Evolutionary conservation across 352 stramenopile genomes (phyloP).

Genomic region (Pythium sp.): DNA sequence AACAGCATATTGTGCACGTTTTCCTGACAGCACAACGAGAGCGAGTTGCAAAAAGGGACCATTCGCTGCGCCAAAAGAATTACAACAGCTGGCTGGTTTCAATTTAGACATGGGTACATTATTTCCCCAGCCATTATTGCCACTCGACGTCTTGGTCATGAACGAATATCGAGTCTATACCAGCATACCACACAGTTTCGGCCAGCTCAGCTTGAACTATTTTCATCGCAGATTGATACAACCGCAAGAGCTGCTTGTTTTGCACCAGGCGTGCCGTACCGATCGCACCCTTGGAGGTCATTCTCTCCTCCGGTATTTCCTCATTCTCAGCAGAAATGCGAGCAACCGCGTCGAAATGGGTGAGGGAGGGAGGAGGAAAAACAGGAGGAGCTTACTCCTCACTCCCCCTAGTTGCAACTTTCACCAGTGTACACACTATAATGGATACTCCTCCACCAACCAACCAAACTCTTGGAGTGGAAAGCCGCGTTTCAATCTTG

Average conservation of each 20-base stretch:
- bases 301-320: background rate
- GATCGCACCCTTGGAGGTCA: background rate
- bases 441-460: background rate
- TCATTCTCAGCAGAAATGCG: background rate
- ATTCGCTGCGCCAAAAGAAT: background rate
- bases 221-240: too few species aligned
- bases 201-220: too few species aligned
- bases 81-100: background rate
- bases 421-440: background rate
- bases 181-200: too few species aligned
- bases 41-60: background rate
- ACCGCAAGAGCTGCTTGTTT: background rate
- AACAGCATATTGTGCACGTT: background rate
- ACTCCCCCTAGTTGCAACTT: background rate
- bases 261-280: background rate
- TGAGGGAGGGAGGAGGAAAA: background rate
- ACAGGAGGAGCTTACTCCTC: background rate
- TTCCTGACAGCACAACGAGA: background rate
- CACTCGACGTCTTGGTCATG: background rate
- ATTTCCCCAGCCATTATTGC: background rate
- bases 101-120: background rate
- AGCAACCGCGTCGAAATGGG: slow-evolving; percentile 1
- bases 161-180: background rate
- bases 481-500: background rate
- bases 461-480: background rate